Conservation (phyloP, 1,284 basidiomycete species). For the Thecaphora frezii region DNA sequence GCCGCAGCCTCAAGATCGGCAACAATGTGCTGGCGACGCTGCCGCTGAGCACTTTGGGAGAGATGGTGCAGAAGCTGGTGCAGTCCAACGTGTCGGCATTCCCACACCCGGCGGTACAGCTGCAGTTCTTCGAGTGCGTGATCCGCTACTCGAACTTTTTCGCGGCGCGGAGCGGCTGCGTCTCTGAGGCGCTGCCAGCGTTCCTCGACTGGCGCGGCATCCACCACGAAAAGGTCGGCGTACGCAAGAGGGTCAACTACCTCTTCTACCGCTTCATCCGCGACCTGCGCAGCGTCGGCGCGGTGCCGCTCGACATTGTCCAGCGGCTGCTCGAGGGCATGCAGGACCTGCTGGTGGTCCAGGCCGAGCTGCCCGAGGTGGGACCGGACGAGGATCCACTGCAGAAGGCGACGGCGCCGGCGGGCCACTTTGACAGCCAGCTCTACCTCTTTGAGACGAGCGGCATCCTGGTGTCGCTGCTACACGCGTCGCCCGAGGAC, state of each 20-base stretch:
- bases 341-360: slow-evolving; percentile 63
- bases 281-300: slow-evolving; percentile 69
- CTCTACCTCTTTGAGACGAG: slow-evolving; percentile 92
- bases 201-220: slow-evolving; percentile 89
- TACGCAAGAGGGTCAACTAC: slow-evolving; percentile 83
- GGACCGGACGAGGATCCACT: slow-evolving; percentile 67
- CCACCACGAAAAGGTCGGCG: slow-evolving; percentile 73
- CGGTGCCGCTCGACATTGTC: slow-evolving; percentile 76
- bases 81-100: slow-evolving; percentile 79
- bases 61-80: slow-evolving; percentile 81
- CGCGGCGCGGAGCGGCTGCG: slow-evolving; percentile 79
- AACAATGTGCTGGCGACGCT: slow-evolving; percentile 55
- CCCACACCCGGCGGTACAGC: slow-evolving; percentile 81
- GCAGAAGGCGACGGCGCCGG: slow-evolving; percentile 75
- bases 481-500: slow-evolving; percentile 70
- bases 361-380: slow-evolving; percentile 63
- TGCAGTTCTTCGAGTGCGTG: slow-evolving; percentile 91
- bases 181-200: slow-evolving; percentile 70
- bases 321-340: slow-evolving; percentile 52
- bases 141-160: slow-evolving; percentile 95
- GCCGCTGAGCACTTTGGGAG: slow-evolving; percentile 85
- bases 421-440: slow-evolving; percentile 82
- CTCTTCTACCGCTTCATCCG: slow-evolving; percentile 91
- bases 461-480: slow-evolving; percentile 78
- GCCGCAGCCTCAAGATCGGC: slow-evolving; percentile 39